A percentile compares a stretch with the other conserved stretches of the same genome.
Conservation (phyloP, 768 basidiomycete species). For the Amanita pseudoporphyria region DNA sequence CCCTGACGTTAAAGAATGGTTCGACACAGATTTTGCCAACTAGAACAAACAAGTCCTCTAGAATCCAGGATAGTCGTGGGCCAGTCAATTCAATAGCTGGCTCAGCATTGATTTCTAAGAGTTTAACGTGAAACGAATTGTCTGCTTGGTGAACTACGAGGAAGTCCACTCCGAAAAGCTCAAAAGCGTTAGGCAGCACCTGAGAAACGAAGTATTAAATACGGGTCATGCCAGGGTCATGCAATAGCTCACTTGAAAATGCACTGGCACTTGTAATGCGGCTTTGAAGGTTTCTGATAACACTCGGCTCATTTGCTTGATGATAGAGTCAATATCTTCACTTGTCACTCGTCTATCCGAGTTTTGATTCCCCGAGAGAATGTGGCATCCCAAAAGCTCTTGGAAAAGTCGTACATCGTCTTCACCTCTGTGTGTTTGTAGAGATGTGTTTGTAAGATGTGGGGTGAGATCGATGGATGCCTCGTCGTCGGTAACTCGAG, state of each 20-base stretch:
- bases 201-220: slow-evolving; percentile 21
- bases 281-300: slow-evolving; percentile 82
- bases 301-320: slow-evolving; percentile 51
- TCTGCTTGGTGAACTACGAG: slow-evolving; percentile 45
- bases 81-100: slow-evolving; percentile 95
- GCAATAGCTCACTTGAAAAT: slow-evolving; percentile 63
- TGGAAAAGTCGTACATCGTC: slow-evolving; percentile 68
- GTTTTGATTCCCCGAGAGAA: slow-evolving; percentile 28
- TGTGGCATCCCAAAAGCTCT: slow-evolving; percentile 62
- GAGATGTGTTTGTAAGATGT: slow-evolving; percentile 89
- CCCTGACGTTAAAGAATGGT: slow-evolving; percentile 43
- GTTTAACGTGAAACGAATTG: slow-evolving; percentile 45
- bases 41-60: slow-evolving; percentile 70
- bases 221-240: background rate
- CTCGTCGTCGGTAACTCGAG: slow-evolving; percentile 22
- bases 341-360: slow-evolving; percentile 17
- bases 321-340: slow-evolving; percentile 34
- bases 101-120: slow-evolving; percentile 91
- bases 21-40: slow-evolving; percentile 60
- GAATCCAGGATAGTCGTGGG: slow-evolving; percentile 65
- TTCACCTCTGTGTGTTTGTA: slow-evolving; percentile 63
- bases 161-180: slow-evolving; percentile 93
- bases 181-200: slow-evolving; percentile 87
- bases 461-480: slow-evolving; percentile 44
- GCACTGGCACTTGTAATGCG: slow-evolving; percentile 67